Percentiles rank a stretch among this genome's conserved stretches.
These are phyloP conservation scores for Bullera alba DNA, from an alignment of 768 basidiomycete species.

Conservation along the genomic window DNA sequence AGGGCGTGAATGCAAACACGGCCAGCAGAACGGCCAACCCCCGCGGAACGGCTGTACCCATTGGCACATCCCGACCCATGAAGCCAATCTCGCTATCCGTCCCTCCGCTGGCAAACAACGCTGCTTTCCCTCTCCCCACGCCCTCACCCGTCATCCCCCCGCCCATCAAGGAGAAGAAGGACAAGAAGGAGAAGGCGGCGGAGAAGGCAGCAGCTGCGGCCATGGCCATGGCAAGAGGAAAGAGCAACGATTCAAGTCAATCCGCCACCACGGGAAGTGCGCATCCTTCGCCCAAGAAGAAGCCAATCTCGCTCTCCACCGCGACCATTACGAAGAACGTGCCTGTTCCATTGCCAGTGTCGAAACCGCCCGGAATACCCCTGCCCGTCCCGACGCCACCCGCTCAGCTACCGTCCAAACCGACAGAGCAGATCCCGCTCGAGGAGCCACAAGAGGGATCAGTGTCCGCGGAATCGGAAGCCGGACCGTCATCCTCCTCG, in stretches of 20 bases:
- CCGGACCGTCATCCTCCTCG: slow-evolving; percentile 33
- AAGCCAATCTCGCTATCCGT: slow-evolving; percentile 19
- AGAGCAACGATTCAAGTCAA: slow-evolving; percentile 21
- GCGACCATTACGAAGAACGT: background rate
- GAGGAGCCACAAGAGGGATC: slow-evolving; percentile 7
- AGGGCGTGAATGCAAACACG: slow-evolving; percentile 12
- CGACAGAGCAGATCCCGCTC: background rate
- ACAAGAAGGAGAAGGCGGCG: slow-evolving; percentile 18
- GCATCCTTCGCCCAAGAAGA: slow-evolving; percentile 33
- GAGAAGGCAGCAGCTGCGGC: slow-evolving; percentile 5
- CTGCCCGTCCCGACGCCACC: background rate
- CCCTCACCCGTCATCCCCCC: slow-evolving; percentile 22
- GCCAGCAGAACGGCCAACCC: background rate
- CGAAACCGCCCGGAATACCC: background rate
- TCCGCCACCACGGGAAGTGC: slow-evolving; percentile 17
- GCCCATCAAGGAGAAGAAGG: slow-evolving; percentile 19
- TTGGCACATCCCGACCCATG: slow-evolving; percentile 9
- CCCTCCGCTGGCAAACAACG: slow-evolving; percentile 26
- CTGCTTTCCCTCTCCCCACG: slow-evolving; percentile 33
- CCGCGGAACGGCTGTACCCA: slow-evolving; percentile 4
- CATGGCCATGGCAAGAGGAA: slow-evolving; percentile 22
- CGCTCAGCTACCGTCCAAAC: background rate
- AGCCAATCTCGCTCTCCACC: slow-evolving; percentile 14
- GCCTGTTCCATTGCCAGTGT: background rate
- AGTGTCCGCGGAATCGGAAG: slow-evolving; percentile 26